Conservation (phyloP, 768 basidiomycete genomes). For the Tremella yokohamensis region DNA sequence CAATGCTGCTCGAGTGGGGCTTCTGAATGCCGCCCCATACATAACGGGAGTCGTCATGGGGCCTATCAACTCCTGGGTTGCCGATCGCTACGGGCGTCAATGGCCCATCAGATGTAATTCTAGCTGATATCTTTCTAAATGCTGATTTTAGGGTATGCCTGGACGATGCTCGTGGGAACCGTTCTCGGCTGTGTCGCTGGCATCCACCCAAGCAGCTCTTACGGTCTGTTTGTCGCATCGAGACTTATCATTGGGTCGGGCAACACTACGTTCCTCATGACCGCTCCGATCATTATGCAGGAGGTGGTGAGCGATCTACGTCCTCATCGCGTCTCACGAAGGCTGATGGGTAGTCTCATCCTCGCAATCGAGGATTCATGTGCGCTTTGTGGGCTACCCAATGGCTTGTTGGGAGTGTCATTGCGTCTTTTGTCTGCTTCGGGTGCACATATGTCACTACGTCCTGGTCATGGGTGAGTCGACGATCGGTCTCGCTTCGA, state of each 20-base stretch:
- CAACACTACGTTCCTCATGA: constrained; percentile 51
- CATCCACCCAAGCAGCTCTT: constrained; percentile 10
- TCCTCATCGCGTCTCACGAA: no score
- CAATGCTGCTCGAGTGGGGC: constrained; percentile 42
- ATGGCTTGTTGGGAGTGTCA: constrained; percentile 49
- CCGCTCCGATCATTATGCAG: constrained; percentile 49
- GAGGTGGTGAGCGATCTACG: constrained; percentile 34
- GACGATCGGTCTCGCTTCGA: background rate
- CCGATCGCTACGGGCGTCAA: constrained; percentile 47
- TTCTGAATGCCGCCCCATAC: constrained; percentile 48
- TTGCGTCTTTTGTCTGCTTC: constrained; percentile 47
- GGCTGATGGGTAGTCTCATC: constrained; percentile 34
- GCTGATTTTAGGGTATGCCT: constrained; percentile 6
- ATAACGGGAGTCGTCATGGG: constrained; percentile 50
- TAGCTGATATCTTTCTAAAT: background rate
- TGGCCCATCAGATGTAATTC: constrained; percentile 50
- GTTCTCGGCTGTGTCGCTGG: constrained; percentile 51
- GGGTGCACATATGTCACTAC: constrained; percentile 40
- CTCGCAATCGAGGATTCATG: constrained; percentile 40
- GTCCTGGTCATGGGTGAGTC: constrained; percentile 47
- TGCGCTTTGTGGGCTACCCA: constrained; percentile 51
- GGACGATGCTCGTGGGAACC: constrained; percentile 47
- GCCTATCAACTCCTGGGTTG: constrained; percentile 49
- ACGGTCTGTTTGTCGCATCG: constrained; percentile 43
- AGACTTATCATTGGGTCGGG: constrained; percentile 37